Evolutionary conservation across 2,329 filamentous ascomycete genomes (phyloP).

Genomic region (Epichloe festucae): DNA sequence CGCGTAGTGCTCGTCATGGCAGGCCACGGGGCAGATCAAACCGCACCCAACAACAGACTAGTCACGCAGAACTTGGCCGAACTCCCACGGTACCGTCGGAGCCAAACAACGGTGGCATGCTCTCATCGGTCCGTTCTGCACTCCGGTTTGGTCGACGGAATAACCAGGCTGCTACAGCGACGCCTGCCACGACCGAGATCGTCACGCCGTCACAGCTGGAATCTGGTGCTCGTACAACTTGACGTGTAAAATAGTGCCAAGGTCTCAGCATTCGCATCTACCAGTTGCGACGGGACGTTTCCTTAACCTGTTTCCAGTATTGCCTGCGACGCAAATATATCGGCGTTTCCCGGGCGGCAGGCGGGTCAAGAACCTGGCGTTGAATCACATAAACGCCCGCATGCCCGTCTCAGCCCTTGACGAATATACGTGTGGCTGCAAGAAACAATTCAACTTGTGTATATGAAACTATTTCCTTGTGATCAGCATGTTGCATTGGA

Average conservation of each 20-base stretch:
- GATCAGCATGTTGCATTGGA: background rate
- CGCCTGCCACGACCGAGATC: slow-evolving; percentile 10
- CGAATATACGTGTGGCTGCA: background rate
- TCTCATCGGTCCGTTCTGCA: slow-evolving; percentile 20
- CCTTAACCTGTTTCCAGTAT: no score
- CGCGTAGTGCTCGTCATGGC: background rate
- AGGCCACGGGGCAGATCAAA: background rate
- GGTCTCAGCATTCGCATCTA: background rate
- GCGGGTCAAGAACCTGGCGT: background rate
- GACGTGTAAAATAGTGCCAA: background rate
- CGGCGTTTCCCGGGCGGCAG: background rate
- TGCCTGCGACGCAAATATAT: background rate
- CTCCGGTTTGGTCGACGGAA: slow-evolving; percentile 20
- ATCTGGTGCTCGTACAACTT: slow-evolving; percentile 23
- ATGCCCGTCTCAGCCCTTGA: background rate
- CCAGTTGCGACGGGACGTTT: background rate
- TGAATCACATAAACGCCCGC: background rate
- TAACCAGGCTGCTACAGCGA: slow-evolving; percentile 7
- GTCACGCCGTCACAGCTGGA: slow-evolving; percentile 36
- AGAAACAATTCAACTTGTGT: background rate
- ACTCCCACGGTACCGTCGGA: background rate
- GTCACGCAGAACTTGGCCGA: slow-evolving; percentile 7
- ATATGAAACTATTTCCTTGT: background rate
- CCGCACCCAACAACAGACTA: background rate
- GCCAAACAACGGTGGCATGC: slow-evolving; percentile 11